A percentile compares a stretch with the other conserved stretches of the same genome.
Conservation (phyloP, 192 early-diverging fungal genomes). For the Backusella circina region DNA sequence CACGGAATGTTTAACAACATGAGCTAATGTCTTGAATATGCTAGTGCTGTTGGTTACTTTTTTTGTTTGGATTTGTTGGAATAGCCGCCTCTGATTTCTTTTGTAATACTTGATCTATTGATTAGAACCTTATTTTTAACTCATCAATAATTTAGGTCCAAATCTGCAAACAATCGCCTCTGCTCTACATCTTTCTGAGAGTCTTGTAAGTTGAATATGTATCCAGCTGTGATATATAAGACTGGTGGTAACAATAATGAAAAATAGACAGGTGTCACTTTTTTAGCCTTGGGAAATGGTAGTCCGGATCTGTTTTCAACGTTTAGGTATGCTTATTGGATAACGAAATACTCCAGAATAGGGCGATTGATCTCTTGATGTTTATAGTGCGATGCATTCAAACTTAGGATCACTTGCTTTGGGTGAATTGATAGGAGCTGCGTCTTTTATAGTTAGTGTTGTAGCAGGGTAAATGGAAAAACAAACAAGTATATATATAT, state of each 20-base stretch:
- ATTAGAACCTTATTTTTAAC: neutral
- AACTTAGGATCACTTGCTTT: slow-evolving; percentile 77
- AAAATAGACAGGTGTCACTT: slow-evolving; percentile 63
- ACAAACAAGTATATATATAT: neutral
- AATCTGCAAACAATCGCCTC: slow-evolving; percentile 81
- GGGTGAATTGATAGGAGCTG: slow-evolving; percentile 90
- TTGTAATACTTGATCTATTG: slow-evolving; percentile 37
- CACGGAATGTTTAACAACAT: neutral
- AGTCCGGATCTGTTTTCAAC: slow-evolving; percentile 91
- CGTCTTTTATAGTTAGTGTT: slow-evolving; percentile 39
- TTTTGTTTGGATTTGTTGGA: slow-evolving; percentile 74
- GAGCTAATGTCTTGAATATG: neutral
- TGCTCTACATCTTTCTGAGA: slow-evolving; percentile 76
- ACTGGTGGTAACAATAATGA: neutral
- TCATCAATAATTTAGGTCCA: slow-evolving; percentile 44
- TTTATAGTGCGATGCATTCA: slow-evolving; percentile 54
- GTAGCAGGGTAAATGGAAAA: slow-evolving; percentile 29
- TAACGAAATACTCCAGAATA: slow-evolving; percentile 8
- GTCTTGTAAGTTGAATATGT: slow-evolving; percentile 47
- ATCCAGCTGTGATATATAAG: neutral
- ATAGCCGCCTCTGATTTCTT: slow-evolving; percentile 83
- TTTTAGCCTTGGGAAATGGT: slow-evolving; percentile 89
- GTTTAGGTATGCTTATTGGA: slow-evolving; percentile 47
- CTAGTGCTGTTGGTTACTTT: slow-evolving; percentile 60
- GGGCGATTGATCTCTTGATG: neutral